Conservation (phyloP, 805 yeast species). For the Dipodascopsis tothii region DNA sequence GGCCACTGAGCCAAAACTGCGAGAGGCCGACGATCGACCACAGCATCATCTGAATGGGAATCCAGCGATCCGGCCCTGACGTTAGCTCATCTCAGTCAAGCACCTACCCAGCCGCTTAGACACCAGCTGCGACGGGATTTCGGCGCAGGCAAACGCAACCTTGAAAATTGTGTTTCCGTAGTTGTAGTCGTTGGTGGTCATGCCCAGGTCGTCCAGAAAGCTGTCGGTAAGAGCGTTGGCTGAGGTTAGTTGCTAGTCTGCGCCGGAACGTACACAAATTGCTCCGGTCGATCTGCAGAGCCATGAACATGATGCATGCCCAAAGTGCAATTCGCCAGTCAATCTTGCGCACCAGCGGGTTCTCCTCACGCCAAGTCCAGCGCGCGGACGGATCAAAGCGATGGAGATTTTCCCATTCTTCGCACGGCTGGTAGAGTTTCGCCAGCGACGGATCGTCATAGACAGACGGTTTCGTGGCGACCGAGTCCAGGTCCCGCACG, state of each 20-base stretch:
- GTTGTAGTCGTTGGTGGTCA: conserved; percentile 52
- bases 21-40: conserved; percentile 52
- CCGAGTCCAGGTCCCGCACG: conserved; percentile 9
- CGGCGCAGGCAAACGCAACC: conserved; percentile 48
- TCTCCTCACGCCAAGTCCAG: conserved; percentile 51
- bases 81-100: background rate
- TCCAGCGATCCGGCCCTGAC: conserved; percentile 49
- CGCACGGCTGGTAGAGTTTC: conserved; percentile 8
- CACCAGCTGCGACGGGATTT: conserved; percentile 58
- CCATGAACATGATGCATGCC: conserved; percentile 51
- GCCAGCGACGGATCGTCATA: conserved; percentile 19
- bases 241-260: background rate
- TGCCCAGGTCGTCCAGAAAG: conserved; percentile 41
- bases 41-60: conserved; percentile 47
- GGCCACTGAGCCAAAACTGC: conserved; percentile 40
- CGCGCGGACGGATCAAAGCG: conserved; percentile 51
- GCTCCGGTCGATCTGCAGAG: conserved; percentile 49
- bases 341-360: conserved; percentile 40
- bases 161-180: conserved; percentile 47
- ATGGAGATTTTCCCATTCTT: conserved; percentile 25
- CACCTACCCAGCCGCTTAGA: conserved; percentile 45
- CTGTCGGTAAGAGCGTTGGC: conserved; percentile 51
- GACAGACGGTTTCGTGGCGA: conserved; percentile 17
- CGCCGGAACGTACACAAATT: conserved; percentile 32
- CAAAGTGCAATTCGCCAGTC: conserved; percentile 48